Evolutionary conservation across 305 asterid species (phyloP).

Genomic region (Ilex paraguariensis): DNA sequence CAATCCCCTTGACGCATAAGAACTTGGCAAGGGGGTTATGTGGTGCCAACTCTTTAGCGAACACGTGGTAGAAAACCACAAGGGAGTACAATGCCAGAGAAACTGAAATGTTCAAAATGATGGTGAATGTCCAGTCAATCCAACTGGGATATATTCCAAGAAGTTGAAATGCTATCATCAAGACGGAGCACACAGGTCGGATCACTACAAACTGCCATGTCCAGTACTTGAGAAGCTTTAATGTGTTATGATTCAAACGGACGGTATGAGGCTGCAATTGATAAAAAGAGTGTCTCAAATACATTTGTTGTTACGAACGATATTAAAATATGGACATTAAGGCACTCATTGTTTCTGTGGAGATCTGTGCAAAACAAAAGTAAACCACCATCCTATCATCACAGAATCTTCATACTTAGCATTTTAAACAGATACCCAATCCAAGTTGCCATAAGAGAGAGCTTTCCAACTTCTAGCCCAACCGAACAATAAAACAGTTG

Average conservation of each 20-base stretch:
- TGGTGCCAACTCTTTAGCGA: slow-evolving; percentile 91
- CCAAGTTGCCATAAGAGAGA: no score
- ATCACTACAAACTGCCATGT: slow-evolving; percentile 86
- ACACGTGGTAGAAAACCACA: slow-evolving; percentile 81
- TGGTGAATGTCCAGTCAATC: slow-evolving; percentile 92
- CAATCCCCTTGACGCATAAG: slow-evolving; percentile 92
- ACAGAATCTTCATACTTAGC: no score
- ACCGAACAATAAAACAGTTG: no score
- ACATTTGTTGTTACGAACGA: slow-evolving; percentile 3
- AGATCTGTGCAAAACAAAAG: no score
- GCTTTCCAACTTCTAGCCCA: no score
- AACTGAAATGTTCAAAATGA: slow-evolving; percentile 75
- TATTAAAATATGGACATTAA: no score
- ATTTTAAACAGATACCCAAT: no score
- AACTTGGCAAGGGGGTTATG: slow-evolving; percentile 94
- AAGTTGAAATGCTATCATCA: slow-evolving; percentile 75
- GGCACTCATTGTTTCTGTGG: no score
- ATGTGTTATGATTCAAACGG: slow-evolving; percentile 71
- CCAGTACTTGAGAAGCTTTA: slow-evolving; percentile 84
- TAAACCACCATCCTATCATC: no score
- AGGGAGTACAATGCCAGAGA: slow-evolving; percentile 87
- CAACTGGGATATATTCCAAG: slow-evolving; percentile 76
- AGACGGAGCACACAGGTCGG: slow-evolving; percentile 89
- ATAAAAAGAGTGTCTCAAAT: slow-evolving; percentile 14
- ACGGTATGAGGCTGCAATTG: slow-evolving; percentile 78